Evolutionary conservation across 208 protist species (phyloP).

Genomic region (Kentomonas sorsogonicus): DNA sequence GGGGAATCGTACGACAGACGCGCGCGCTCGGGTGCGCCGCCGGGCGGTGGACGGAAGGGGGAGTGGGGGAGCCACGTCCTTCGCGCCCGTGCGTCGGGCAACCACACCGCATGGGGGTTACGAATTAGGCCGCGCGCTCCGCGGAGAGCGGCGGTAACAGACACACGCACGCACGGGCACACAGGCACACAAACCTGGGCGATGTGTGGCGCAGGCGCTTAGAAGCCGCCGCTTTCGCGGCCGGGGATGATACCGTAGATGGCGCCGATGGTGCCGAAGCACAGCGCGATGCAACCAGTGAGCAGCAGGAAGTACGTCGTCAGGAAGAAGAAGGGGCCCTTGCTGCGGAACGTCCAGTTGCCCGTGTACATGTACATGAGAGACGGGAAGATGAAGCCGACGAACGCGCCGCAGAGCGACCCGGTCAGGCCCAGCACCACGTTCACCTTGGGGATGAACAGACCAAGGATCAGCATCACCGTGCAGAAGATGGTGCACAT

Average conservation of each 20-base stretch:
- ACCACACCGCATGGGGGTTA: no score
- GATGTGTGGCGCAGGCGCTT: neutral
- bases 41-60: no score
- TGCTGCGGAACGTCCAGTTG: slow-evolving; percentile 26
- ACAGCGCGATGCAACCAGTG: slow-evolving; percentile 33
- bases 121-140: no score
- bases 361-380: slow-evolving; percentile 61
- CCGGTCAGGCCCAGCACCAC: slow-evolving; percentile 70
- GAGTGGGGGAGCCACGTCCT: no score
- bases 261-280: slow-evolving; percentile 53
- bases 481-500: slow-evolving; percentile 23
- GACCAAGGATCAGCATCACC: slow-evolving; percentile 34
- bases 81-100: no score
- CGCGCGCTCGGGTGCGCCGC: no score
- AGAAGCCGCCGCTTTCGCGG: slow-evolving; percentile 4
- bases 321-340: slow-evolving; percentile 33
- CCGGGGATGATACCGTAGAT: slow-evolving; percentile 18
- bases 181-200: no score
- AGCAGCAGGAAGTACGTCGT: slow-evolving; percentile 47
- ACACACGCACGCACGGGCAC: no score
- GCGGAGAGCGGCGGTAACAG: no score
- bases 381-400: slow-evolving; percentile 68
- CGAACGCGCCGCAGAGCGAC: slow-evolving; percentile 39
- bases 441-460: slow-evolving; percentile 60
- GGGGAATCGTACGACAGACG: no score